Evolutionary conservation across 345 rosid genomes (phyloP).

Genomic region (Linum trigynum): DNA sequence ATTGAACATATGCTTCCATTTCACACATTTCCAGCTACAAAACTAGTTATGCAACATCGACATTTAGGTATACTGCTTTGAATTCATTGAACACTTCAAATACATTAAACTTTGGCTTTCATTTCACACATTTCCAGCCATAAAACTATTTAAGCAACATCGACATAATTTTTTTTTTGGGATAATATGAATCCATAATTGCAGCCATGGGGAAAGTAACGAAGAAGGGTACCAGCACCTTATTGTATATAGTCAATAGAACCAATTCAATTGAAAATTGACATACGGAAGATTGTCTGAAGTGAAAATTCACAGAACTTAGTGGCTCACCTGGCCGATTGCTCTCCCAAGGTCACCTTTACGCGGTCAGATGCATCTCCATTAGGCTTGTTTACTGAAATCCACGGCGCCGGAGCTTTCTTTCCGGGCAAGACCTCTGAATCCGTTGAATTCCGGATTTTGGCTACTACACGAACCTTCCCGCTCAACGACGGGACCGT

Average conservation of each 20-base stretch:
- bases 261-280: background rate
- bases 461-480: conserved; percentile 53
- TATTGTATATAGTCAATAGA: too few relatives aligned
- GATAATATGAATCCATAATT: too few relatives aligned
- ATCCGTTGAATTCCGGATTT: conserved; percentile 35
- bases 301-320: background rate
- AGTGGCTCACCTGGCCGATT: conserved; percentile 27
- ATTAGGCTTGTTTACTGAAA: conserved; percentile 33
- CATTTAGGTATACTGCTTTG: background rate
- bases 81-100: too few relatives aligned
- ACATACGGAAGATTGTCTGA: too few relatives aligned
- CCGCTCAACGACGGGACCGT: conserved; percentile 6
- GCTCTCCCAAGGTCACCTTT: conserved; percentile 41
- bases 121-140: background rate
- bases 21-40: background rate
- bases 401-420: conserved; percentile 14
- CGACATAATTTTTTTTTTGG: background rate
- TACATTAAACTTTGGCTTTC: background rate
- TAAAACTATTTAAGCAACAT: background rate
- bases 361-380: conserved; percentile 38
- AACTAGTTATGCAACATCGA: background rate
- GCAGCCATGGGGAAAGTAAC: background rate
- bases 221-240: too few relatives aligned
- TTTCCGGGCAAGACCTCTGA: conserved; percentile 11
- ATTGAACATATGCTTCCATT: background rate